Evolutionary conservation across 2,329 filamentous ascomycete genomes (phyloP).

Genomic region (Aspergillus sergii): DNA sequence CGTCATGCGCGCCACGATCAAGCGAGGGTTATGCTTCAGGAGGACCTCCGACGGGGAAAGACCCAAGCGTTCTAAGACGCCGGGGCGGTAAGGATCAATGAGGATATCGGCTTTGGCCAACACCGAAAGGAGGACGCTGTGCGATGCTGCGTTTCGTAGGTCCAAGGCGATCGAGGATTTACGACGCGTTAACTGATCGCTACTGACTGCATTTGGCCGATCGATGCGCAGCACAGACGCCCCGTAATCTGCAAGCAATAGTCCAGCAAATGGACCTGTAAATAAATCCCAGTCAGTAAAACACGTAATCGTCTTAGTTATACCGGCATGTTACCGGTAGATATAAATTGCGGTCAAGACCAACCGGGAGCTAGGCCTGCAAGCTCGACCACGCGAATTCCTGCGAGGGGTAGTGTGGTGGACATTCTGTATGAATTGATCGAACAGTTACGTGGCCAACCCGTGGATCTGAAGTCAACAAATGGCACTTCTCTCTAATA

Average conservation of each 20-base stretch:
- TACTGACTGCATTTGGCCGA: conserved; percentile 56
- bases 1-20: conserved; percentile 84
- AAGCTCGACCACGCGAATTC: conserved; percentile 67
- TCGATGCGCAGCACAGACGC: conserved; percentile 87
- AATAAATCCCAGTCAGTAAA: not conserved
- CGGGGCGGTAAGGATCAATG: conserved; percentile 91
- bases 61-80: conserved; percentile 82
- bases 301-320: conserved; percentile 4
- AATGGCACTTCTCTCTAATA: not conserved
- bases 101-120: conserved; percentile 70
- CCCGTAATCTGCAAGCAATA: conserved; percentile 87
- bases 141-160: conserved; percentile 68
- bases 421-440: conserved; percentile 20
- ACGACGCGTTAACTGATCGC: conserved; percentile 75
- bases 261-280: conserved; percentile 80
- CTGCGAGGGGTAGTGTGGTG: conserved; percentile 54
- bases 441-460: not conserved
- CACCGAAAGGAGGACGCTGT: conserved; percentile 68
- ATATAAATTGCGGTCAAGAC: conserved; percentile 10
- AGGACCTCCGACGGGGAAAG: conserved; percentile 71
- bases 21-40: conserved; percentile 66
- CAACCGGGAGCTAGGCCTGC: conserved; percentile 67
- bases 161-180: conserved; percentile 81
- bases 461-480: not conserved
- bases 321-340: not conserved